phyloP scores from a whole-genome alignment of 768 basidiomycete genomes.

The Pholiota molesta region DNA sequence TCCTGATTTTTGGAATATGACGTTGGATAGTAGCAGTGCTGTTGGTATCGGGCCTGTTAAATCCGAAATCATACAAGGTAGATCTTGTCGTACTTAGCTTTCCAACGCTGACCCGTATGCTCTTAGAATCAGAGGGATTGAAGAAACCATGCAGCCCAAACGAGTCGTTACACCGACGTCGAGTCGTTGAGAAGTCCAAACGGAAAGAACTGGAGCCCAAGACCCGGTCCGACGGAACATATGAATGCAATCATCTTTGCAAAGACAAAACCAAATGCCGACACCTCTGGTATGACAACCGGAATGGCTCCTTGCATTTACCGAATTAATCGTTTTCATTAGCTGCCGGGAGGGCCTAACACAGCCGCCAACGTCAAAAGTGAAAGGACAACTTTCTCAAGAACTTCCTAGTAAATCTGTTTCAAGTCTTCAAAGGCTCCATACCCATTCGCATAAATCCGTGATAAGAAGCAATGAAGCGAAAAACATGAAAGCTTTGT shows the following conservation, averaged over 20 bases:
- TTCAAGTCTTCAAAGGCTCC: constrained; percentile 18
- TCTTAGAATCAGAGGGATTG: background rate
- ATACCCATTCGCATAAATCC: constrained; percentile 10
- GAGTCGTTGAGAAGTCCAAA: background rate
- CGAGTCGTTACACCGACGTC: background rate
- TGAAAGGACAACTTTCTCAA: constrained; percentile 8
- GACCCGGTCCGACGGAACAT: constrained; percentile 15
- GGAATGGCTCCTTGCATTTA: background rate
- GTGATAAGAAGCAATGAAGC: constrained; percentile 24
- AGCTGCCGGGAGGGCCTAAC: constrained; percentile 76
- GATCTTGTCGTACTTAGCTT: background rate
- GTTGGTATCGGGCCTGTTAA: constrained; percentile 21
- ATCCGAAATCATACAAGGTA: constrained; percentile 9
- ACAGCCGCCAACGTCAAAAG: constrained; percentile 44
- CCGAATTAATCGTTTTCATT: background rate
- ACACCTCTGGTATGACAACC: constrained; percentile 65
- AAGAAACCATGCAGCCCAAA: background rate
- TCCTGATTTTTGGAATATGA: constrained; percentile 68
- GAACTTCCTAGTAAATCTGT: constrained; percentile 11
- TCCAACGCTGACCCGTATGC: background rate
- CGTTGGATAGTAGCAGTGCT: constrained; percentile 41
- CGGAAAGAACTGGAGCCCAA: background rate
- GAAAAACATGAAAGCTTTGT: constrained; percentile 39
- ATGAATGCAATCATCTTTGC: constrained; percentile 80
- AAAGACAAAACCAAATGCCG: constrained; percentile 76